A percentile compares a stretch with the other conserved stretches of the same genome.
phyloP scores from a whole-genome alignment of 495 filamentous ascomycete species.

The Penicillium cosmopolitanum region DNA sequence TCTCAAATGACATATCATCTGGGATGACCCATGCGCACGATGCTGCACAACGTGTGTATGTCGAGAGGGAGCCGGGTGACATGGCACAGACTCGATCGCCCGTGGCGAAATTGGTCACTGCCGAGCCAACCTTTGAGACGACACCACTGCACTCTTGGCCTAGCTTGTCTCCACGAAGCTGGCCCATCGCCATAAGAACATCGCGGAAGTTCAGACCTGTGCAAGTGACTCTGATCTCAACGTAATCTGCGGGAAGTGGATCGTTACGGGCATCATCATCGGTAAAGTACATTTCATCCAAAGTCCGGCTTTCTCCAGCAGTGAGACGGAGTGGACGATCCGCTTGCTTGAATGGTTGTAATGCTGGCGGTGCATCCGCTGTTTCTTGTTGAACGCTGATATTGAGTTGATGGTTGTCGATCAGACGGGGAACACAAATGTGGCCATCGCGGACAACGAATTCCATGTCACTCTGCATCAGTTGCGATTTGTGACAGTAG shows the following conservation, averaged over 20 bases:
- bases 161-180: slow-evolving; percentile 31
- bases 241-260: slow-evolving; percentile 26
- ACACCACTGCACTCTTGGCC: slow-evolving; percentile 41
- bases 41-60: slow-evolving; percentile 27
- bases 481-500: slow-evolving; percentile 28
- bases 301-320: slow-evolving; percentile 26
- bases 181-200: slow-evolving; percentile 41
- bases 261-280: slow-evolving; percentile 25
- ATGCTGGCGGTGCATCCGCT: slow-evolving; percentile 22
- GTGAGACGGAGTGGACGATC: slow-evolving; percentile 33
- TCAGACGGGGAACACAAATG: slow-evolving; percentile 32
- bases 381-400: slow-evolving; percentile 30
- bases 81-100: slow-evolving; percentile 61
- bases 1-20: slow-evolving; percentile 50
- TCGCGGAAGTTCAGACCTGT: slow-evolving; percentile 46
- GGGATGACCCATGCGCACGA: slow-evolving; percentile 43
- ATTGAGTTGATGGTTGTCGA: slow-evolving; percentile 34
- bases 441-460: slow-evolving; percentile 32
- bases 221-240: slow-evolving; percentile 36
- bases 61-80: slow-evolving; percentile 40
- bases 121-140: slow-evolving; percentile 44
- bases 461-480: slow-evolving; percentile 31
- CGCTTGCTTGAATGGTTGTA: slow-evolving; percentile 33
- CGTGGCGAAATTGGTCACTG: slow-evolving; percentile 44
- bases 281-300: slow-evolving; percentile 41